These are phyloP conservation scores for Vaccinium corymbosum DNA, from an alignment of 148 eudicot genomes.

Conservation along the genomic window DNA sequence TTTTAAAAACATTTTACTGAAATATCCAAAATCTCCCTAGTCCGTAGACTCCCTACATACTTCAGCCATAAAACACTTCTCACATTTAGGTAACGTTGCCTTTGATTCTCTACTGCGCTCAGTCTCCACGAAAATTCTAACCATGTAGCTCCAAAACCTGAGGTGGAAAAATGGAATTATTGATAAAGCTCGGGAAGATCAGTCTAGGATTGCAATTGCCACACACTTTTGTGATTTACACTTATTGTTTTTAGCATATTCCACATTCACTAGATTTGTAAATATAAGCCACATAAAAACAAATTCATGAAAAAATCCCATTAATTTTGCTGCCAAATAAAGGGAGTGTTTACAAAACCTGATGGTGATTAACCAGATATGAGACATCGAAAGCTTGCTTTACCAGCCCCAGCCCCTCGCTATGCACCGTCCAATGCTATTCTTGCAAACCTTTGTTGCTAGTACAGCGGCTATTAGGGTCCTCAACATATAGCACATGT, in stretches of 20 bases:
- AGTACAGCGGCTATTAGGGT: not conserved
- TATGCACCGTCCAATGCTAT: not conserved
- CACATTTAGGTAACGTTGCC: not conserved
- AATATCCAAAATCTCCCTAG: not conserved
- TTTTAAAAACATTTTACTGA: not conserved
- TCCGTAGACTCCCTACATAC: not conserved
- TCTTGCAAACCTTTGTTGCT: not conserved
- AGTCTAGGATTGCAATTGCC: not conserved
- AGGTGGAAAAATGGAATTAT: not conserved
- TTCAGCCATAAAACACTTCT: not conserved
- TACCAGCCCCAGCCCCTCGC: not conserved
- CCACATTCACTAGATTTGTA: not conserved
- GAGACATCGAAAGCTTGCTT: not conserved
- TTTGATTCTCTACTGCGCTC: not conserved
- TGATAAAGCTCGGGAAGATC: not conserved
- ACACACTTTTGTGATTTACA: not conserved
- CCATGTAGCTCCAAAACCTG: not conserved
- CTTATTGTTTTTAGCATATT: not conserved
- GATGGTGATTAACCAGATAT: not conserved
- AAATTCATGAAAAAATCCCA: not conserved
- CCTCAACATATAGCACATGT: not conserved
- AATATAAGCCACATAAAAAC: not conserved
- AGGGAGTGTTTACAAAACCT: not conserved
- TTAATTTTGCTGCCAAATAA: not conserved
- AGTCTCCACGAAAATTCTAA: not conserved